These are phyloP conservation scores for Fusarium tjaetaba DNA, from an alignment of 2,329 filamentous ascomycete species.

Conservation along the genomic window DNA sequence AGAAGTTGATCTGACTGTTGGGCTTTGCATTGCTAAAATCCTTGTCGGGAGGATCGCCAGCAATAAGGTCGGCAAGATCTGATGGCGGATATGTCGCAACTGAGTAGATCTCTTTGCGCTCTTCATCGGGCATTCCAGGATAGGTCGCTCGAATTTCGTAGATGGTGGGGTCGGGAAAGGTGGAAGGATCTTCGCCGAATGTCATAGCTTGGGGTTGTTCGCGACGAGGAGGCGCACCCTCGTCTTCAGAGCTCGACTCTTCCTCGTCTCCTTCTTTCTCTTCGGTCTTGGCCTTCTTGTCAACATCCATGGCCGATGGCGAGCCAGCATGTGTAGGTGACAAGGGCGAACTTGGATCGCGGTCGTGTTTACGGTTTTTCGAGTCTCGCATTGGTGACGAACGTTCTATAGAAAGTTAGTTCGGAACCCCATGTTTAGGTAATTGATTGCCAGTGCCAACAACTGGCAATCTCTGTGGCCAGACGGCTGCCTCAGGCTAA, in stretches of 20 bases:
- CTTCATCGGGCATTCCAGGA: constrained; percentile 82
- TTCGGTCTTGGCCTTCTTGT: constrained; percentile 58
- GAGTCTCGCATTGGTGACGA: constrained; percentile 64
- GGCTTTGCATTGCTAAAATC: constrained; percentile 97
- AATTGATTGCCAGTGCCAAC: constrained; percentile 11
- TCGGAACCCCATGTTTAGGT: background rate
- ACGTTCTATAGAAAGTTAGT: constrained; percentile 54
- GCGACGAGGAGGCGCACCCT: constrained; percentile 68
- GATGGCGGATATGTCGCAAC: constrained; percentile 84
- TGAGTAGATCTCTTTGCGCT: constrained; percentile 87
- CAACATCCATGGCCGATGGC: constrained; percentile 67
- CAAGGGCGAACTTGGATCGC: constrained; percentile 67
- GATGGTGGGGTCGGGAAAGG: constrained; percentile 89
- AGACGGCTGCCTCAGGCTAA: background rate
- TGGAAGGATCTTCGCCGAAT: constrained; percentile 91
- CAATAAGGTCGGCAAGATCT: constrained; percentile 85
- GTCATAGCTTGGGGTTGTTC: constrained; percentile 82
- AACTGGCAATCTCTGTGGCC: background rate
- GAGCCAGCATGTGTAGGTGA: constrained; percentile 64
- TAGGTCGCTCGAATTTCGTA: constrained; percentile 87
- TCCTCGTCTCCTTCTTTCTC: constrained; percentile 46
- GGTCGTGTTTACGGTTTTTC: constrained; percentile 61
- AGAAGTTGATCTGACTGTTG: constrained; percentile 91
- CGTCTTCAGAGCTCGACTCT: constrained; percentile 66
- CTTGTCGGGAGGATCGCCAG: constrained; percentile 89